These are phyloP conservation scores for Cystofilobasidium macerans DNA, from an alignment of 768 basidiomycete species.

Conservation along the genomic window DNA sequence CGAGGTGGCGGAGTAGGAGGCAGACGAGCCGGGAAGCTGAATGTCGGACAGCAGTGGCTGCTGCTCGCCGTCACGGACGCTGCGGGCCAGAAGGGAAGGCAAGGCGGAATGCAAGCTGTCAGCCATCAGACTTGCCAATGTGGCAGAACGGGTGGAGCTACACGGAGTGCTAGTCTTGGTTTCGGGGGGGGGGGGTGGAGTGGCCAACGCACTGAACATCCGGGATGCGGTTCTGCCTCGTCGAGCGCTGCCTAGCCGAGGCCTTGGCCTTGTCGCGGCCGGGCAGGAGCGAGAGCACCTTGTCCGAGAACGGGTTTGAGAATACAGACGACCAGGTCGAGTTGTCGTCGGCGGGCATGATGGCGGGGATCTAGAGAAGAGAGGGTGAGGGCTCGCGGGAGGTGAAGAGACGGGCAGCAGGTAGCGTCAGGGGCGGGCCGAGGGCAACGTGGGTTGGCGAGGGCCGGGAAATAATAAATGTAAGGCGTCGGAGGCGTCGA, in stretches of 20 bases:
- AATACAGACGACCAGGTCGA: slow-evolving; percentile 8
- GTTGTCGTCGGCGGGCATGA: not conserved
- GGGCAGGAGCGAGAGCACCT: slow-evolving; percentile 19
- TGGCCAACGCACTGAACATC: slow-evolving; percentile 6
- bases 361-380: not conserved
- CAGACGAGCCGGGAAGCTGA: not conserved
- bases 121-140: not conserved
- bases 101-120: not conserved
- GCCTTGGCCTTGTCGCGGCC: not conserved
- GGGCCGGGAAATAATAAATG: no score
- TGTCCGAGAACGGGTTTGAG: slow-evolving; percentile 11
- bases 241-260: slow-evolving; percentile 4
- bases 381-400: not conserved
- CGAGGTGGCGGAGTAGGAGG: not conserved
- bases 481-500: no score
- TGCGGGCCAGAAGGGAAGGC: not conserved
- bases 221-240: slow-evolving; percentile 4
- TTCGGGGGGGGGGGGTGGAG: not conserved
- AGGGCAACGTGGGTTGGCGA: no score
- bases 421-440: no score
- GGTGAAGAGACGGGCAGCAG: no score
- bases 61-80: slow-evolving; percentile 16
- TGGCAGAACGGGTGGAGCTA: no score
- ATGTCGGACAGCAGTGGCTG: slow-evolving; percentile 25
- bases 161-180: not conserved